A percentile compares a stretch with the other conserved stretches of the same genome.
Conservation (phyloP, 805 yeast genomes). For the Saccharomycopsis capsularis region DNA sequence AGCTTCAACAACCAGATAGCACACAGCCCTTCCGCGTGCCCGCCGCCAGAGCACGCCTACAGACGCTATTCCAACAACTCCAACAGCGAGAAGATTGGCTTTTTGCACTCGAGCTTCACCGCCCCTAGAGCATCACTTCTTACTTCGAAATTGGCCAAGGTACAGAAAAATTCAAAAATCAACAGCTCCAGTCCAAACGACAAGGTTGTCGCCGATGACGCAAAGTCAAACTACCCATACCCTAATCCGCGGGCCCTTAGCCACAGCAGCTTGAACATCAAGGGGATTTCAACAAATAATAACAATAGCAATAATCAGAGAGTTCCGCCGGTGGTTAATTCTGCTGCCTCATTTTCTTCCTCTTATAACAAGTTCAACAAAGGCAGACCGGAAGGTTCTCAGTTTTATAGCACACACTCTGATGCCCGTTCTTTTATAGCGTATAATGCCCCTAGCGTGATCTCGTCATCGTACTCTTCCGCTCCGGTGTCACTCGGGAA, state of each 20-base stretch:
- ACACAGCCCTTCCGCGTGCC: conserved; percentile 31
- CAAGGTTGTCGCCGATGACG: not conserved
- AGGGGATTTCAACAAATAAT: conserved; percentile 1
- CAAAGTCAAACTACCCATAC: conserved; percentile 5
- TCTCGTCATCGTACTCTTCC: conserved; percentile 37
- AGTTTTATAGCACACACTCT: not conserved
- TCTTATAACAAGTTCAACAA: conserved; percentile 7
- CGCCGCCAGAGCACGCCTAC: conserved; percentile 23
- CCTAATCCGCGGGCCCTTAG: conserved; percentile 6
- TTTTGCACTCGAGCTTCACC: conserved; percentile 9
- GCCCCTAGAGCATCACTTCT: conserved; percentile 15
- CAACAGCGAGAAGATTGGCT: conserved; percentile 4
- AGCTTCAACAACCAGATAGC: not conserved
- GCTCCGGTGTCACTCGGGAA: conserved; percentile 24
- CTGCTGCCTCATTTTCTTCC: conserved; percentile 21
- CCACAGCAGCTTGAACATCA: conserved; percentile 15
- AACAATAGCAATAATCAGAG: conserved; percentile 1
- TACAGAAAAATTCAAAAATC: conserved; percentile 4
- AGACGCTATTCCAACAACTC: conserved; percentile 10
- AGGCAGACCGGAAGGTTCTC: not conserved
- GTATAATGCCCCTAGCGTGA: conserved; percentile 44
- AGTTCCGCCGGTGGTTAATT: conserved; percentile 12
- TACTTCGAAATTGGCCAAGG: conserved; percentile 19
- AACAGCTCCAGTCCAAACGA: not conserved
- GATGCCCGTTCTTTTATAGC: conserved; percentile 26